Evolutionary conservation across 164 flowering plant genomes (phyloP).

Genomic region (Chloranthus sessilifolius): DNA sequence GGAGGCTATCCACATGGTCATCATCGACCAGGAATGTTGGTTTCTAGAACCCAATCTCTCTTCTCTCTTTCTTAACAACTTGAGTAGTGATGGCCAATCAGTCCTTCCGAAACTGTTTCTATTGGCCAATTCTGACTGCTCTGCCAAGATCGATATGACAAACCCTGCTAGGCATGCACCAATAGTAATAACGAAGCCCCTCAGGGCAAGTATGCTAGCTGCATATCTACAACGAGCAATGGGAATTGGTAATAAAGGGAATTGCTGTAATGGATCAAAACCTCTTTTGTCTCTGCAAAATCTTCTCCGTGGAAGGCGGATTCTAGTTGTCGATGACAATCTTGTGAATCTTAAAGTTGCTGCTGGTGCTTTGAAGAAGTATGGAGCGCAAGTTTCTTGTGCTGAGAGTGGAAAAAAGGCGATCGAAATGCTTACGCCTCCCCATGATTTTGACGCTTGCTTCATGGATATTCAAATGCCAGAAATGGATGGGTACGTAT

Average conservation of each 20-base stretch:
- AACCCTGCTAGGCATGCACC: constrained; percentile 28
- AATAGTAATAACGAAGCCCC: constrained; percentile 64
- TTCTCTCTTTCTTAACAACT: constrained; percentile 24
- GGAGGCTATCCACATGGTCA: constrained; percentile 35
- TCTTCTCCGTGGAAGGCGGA: constrained; percentile 68
- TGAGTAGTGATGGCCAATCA: constrained; percentile 22
- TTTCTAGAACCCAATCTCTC: constrained; percentile 30
- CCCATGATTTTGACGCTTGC: constrained; percentile 84
- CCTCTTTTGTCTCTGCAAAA: constrained; percentile 38
- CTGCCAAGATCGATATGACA: constrained; percentile 18
- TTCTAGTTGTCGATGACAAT: constrained; percentile 89
- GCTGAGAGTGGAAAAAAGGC: constrained; percentile 69
- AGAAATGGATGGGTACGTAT: constrained; percentile 89
- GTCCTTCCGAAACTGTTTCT: constrained; percentile 55
- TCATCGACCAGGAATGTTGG: constrained; percentile 84
- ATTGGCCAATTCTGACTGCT: constrained; percentile 41
- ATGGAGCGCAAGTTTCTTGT: constrained; percentile 85
- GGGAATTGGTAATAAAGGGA: constrained; percentile 58
- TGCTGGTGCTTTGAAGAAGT: constrained; percentile 78
- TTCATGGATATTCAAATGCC: constrained; percentile 99
- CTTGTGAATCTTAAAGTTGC: constrained; percentile 82
- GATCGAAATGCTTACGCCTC: constrained; percentile 53
- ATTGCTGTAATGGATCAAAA: constrained; percentile 37
- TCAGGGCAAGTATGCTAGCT: constrained; percentile 78
- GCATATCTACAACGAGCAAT: constrained; percentile 69